These are phyloP conservation scores for Aspergillus novoparasiticus DNA, from an alignment of 2,329 filamentous ascomycete species.

Conservation along the genomic window DNA sequence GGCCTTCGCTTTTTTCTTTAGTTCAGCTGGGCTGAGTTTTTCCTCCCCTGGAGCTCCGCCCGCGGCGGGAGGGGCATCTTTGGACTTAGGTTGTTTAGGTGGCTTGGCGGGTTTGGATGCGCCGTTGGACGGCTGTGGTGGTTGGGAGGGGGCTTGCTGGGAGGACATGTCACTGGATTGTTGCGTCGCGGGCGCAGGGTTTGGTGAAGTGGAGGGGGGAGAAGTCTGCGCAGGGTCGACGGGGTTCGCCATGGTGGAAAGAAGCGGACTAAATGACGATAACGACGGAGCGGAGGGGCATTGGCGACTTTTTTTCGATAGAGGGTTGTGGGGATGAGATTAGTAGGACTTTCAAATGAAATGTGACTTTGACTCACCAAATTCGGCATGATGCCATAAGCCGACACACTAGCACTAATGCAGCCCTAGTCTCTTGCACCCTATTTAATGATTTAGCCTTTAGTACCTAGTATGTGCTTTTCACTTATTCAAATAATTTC, in stretches of 20 bases:
- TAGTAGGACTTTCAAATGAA: background rate
- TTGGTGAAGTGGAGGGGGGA: conserved; percentile 18
- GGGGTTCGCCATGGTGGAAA: conserved; percentile 32
- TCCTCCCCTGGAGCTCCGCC: conserved; percentile 32
- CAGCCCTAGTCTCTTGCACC: conserved; percentile 27
- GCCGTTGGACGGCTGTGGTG: conserved; percentile 26
- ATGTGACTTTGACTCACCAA: conserved; percentile 33
- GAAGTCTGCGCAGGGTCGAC: conserved; percentile 24
- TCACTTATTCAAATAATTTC: background rate
- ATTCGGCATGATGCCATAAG: conserved; percentile 39
- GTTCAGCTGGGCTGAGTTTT: conserved; percentile 60
- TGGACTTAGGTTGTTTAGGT: conserved; percentile 25
- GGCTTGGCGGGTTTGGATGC: conserved; percentile 23
- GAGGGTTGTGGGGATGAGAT: conserved; percentile 23
- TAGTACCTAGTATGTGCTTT: too few species aligned
- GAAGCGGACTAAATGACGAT: conserved; percentile 19
- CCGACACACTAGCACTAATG: conserved; percentile 25
- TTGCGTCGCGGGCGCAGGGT: conserved; percentile 20
- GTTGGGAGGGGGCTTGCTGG: conserved; percentile 14
- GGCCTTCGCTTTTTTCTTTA: conserved; percentile 87
- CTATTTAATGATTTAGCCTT: background rate
- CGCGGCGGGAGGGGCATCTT: conserved; percentile 27
- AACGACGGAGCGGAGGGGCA: conserved; percentile 27
- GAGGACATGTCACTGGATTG: conserved; percentile 17
- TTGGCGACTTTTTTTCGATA: conserved; percentile 24